phyloP scores from a whole-genome alignment of 2,329 filamentous ascomycete species.

The Amphichorda felina region DNA sequence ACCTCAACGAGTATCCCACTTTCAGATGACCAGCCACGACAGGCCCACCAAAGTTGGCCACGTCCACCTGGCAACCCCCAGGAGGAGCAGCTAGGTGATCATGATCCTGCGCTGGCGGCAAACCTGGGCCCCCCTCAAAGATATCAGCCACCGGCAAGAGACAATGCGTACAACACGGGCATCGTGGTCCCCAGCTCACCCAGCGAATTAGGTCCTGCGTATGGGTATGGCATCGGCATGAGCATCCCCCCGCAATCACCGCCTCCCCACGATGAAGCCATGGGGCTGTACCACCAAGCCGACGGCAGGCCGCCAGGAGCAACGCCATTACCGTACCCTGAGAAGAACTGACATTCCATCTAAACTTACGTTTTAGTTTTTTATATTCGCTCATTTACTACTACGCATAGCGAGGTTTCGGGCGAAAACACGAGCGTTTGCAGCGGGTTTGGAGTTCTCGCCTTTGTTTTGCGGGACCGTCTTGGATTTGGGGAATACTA shows the following conservation, averaged over 20 bases:
- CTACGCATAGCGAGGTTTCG: too few relatives aligned
- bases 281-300: constrained; percentile 19
- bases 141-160: not conserved
- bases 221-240: constrained; percentile 2
- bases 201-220: not conserved
- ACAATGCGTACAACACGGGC: not conserved
- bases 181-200: not conserved
- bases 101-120: not conserved
- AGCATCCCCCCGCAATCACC: constrained; percentile 6
- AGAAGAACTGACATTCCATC: constrained; percentile 13
- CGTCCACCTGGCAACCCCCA: not conserved
- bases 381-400: too few relatives aligned
- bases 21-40: not conserved
- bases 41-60: not conserved
- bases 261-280: constrained; percentile 14
- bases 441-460: too few relatives aligned
- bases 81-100: not conserved
- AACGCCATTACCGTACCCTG: constrained; percentile 9
- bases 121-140: not conserved
- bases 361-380: too few relatives aligned
- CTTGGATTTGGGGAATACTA: too few relatives aligned
- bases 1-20: not conserved
- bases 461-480: too few relatives aligned
- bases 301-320: constrained; percentile 10
- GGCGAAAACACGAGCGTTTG: too few relatives aligned